Base-by-base conservation (phyloP, 2,329 filamentous ascomycete genomes). In the Didymella pinodella region DNA sequence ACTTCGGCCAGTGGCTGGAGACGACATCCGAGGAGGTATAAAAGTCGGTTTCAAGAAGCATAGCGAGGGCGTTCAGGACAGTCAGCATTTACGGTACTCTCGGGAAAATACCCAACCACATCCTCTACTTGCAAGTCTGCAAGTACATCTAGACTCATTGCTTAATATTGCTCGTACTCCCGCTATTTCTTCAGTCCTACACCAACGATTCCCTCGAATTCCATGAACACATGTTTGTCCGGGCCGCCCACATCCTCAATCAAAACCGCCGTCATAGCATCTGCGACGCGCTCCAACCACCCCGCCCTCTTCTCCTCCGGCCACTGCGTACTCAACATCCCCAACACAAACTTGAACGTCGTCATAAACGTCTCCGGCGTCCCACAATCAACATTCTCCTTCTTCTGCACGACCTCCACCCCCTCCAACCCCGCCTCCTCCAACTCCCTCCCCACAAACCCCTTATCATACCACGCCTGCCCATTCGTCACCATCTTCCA, bases 1-100 rank as follows among this genome's bases (percentile, higher is more conserved):
- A 99, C 74, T 97, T 96, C 72, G 86, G 90, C 63, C 86, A 88
- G 51, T 99, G 95, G 95, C 78, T 97, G 20, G 70, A 69, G 44
- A 75, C 73, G 0, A 65, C 71, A 32, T 74, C 72, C 1, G 73
- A 72, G 40, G 66, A 69, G 41, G 52, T 67, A 26, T 68, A 59
- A 62, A 57, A 50, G 31, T 47, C 5, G 10, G 26, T 12, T 59
- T 36, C 12, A 14, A 28, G 22, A 48, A 54, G 66, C 69, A 72
- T 72, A 69, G 68, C 69, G 64, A 59, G 28, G 69, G 70, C 69
- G 70, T 60, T 70, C 68, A 22, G 50, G 49, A 20, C 48, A 48
- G 45, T 56, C 44, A 44, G 58, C 55, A 61, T 63, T 65, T 62
- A 48, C 48, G 45, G 20, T 61, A 38, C 14, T 46, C 57, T 31